phyloP scores from a whole-genome alignment of 805 yeast species.

The Starmerella gropengiesseri region DNA sequence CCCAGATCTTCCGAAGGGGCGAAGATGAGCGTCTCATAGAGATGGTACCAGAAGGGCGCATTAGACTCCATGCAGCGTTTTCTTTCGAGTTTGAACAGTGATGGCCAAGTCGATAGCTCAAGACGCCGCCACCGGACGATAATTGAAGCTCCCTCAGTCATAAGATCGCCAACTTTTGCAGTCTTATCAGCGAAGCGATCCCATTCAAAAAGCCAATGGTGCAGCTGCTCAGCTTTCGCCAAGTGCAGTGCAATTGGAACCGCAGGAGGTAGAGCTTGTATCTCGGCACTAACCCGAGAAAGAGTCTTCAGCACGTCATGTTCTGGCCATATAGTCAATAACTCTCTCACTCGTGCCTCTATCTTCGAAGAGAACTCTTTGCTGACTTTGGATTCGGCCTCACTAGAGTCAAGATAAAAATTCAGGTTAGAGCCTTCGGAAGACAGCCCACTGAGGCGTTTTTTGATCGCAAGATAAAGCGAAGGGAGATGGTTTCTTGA shows the following conservation, averaged over 20 bases:
- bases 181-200: slow-evolving; percentile 78
- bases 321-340: slow-evolving; percentile 79
- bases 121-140: slow-evolving; percentile 86
- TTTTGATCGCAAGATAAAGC: slow-evolving; percentile 13
- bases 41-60: slow-evolving; percentile 85
- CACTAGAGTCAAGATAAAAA: slow-evolving; percentile 57
- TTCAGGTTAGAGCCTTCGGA: slow-evolving; percentile 34
- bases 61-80: slow-evolving; percentile 35
- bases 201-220: slow-evolving; percentile 80
- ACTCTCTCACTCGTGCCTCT: slow-evolving; percentile 35
- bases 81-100: slow-evolving; percentile 53
- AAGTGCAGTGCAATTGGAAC: slow-evolving; percentile 70
- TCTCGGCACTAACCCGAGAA: slow-evolving; percentile 51
- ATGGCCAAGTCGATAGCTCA: slow-evolving; percentile 78
- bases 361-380: slow-evolving; percentile 39
- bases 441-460: background rate
- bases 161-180: slow-evolving; percentile 48
- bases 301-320: slow-evolving; percentile 77
- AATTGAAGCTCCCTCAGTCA: slow-evolving; percentile 49
- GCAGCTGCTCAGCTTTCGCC: slow-evolving; percentile 76
- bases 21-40: slow-evolving; percentile 59
- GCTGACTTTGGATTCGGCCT: slow-evolving; percentile 52
- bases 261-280: slow-evolving; percentile 46
- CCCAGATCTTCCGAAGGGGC: slow-evolving; percentile 31
- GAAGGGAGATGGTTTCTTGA: slow-evolving; percentile 14